A percentile compares a stretch with the other conserved stretches of the same genome.
These are phyloP conservation scores for Mrakiaceae sp. DNA, from an alignment of 1,284 basidiomycete genomes.

Conservation along the genomic window DNA sequence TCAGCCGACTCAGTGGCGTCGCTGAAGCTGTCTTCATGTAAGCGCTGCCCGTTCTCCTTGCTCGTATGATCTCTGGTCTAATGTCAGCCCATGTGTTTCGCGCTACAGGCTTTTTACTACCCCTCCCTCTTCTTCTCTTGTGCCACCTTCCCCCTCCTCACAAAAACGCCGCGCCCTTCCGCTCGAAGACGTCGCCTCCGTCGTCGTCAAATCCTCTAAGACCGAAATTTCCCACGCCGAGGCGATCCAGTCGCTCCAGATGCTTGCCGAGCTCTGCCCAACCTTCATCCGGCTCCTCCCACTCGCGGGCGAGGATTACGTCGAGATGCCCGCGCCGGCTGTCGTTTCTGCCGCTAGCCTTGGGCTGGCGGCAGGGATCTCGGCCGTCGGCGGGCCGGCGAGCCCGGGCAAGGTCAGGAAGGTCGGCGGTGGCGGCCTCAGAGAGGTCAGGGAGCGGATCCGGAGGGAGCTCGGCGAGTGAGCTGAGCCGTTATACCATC, in stretches of 20 bases:
- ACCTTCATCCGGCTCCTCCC: slow-evolving; percentile 30
- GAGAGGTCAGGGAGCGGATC: slow-evolving; percentile 33
- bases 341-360: slow-evolving; percentile 16
- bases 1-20: slow-evolving; percentile 33
- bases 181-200: slow-evolving; percentile 30
- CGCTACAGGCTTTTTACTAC: slow-evolving; percentile 30
- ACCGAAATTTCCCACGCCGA: slow-evolving; percentile 36
- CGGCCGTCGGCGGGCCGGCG: slow-evolving; percentile 18
- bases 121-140: neutral
- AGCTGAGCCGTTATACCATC: neutral
- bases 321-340: slow-evolving; percentile 31
- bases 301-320: slow-evolving; percentile 28
- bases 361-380: slow-evolving; percentile 8
- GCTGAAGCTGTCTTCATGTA: slow-evolving; percentile 38
- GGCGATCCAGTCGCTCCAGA: slow-evolving; percentile 30
- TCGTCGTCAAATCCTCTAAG: slow-evolving; percentile 36
- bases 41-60: slow-evolving; percentile 14
- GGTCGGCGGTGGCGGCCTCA: slow-evolving; percentile 26
- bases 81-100: neutral
- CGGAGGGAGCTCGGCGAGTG: slow-evolving; percentile 29
- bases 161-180: slow-evolving; percentile 31
- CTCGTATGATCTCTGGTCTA: neutral
- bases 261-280: slow-evolving; percentile 34
- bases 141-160: slow-evolving; percentile 22
- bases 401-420: slow-evolving; percentile 30